These are phyloP conservation scores for Ophioceras dolichostomum DNA, from an alignment of 2,329 filamentous ascomycete genomes.

Conservation along the genomic window DNA sequence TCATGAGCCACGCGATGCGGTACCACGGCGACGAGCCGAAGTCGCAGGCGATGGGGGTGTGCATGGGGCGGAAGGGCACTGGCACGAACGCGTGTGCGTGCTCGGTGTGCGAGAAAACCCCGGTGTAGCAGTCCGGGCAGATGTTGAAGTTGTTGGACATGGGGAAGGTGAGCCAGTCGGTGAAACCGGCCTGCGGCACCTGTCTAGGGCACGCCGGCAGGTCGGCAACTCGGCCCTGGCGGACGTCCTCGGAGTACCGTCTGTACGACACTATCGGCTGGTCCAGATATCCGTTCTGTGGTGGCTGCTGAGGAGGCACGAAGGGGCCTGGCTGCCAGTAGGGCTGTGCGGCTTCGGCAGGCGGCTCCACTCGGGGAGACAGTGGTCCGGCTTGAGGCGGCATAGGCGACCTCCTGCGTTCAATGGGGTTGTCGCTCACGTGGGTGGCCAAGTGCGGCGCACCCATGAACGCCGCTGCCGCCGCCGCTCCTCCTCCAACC, in stretches of 20 bases:
- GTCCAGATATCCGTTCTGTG: slow-evolving; percentile 4
- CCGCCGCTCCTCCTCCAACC: slow-evolving; percentile 8
- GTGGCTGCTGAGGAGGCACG: slow-evolving; percentile 18
- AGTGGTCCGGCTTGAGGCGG: slow-evolving; percentile 10
- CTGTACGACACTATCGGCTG: slow-evolving; percentile 33
- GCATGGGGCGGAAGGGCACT: slow-evolving; percentile 42
- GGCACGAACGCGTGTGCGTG: slow-evolving; percentile 57
- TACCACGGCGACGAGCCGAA: slow-evolving; percentile 72
- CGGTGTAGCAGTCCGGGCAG: slow-evolving; percentile 67
- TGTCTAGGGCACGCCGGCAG: slow-evolving; percentile 61
- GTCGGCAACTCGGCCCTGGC: slow-evolving; percentile 26
- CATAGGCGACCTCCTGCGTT: slow-evolving; percentile 11
- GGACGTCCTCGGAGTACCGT: slow-evolving; percentile 41
- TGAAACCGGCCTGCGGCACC: slow-evolving; percentile 45
- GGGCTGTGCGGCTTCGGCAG: neutral
- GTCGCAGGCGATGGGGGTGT: slow-evolving; percentile 56
- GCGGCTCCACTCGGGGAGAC: slow-evolving; percentile 11
- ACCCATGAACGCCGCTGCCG: neutral
- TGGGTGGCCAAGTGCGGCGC: neutral
- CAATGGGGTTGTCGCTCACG: slow-evolving; percentile 5
- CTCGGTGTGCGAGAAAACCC: slow-evolving; percentile 54
- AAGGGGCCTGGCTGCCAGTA: slow-evolving; percentile 34
- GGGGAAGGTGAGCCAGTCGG: slow-evolving; percentile 73
- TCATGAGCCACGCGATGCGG: slow-evolving; percentile 73
- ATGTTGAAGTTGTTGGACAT: slow-evolving; percentile 63